Evolutionary conservation across 108 stramenopile genomes (phyloP).

Genomic region (Phaeodactylum tricornutum): DNA sequence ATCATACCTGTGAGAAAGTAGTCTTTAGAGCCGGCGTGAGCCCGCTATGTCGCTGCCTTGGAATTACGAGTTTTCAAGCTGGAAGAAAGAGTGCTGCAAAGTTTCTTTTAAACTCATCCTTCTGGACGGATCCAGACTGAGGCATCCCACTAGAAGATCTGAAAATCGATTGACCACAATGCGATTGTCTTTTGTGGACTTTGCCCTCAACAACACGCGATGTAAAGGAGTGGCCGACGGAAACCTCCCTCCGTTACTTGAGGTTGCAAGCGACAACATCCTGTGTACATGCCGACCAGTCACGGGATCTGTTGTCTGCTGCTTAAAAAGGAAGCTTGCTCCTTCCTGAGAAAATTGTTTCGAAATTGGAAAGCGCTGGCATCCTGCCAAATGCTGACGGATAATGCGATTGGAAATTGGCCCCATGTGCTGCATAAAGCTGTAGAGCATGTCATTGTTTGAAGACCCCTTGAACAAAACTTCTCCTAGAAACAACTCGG

Average conservation of each 20-base stretch:
- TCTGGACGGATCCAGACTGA: slow-evolving; percentile 79
- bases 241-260: neutral
- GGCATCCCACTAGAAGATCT: slow-evolving; percentile 76
- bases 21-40: too few species aligned
- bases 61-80: slow-evolving; percentile 1
- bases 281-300: slow-evolving; percentile 45
- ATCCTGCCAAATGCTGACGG: slow-evolving; percentile 60
- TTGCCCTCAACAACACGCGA: slow-evolving; percentile 52
- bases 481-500: slow-evolving; percentile 90
- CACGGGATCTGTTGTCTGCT: slow-evolving; percentile 59
- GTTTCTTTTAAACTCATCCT: slow-evolving; percentile 45
- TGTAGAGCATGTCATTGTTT: slow-evolving; percentile 93
- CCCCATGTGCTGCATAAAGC: slow-evolving; percentile 91
- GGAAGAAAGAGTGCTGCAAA: slow-evolving; percentile 30
- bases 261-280: slow-evolving; percentile 35
- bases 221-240: slow-evolving; percentile 36
- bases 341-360: slow-evolving; percentile 45
- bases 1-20: too few species aligned
- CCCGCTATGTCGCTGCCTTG: too few species aligned
- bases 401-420: slow-evolving; percentile 80
- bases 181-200: slow-evolving; percentile 66
- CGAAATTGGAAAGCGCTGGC: slow-evolving; percentile 41
- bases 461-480: slow-evolving; percentile 83
- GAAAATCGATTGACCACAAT: slow-evolving; percentile 67
- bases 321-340: slow-evolving; percentile 39